These are phyloP conservation scores for Puccinia polysora DNA, from an alignment of 1,284 basidiomycete genomes.

Conservation along the genomic window DNA sequence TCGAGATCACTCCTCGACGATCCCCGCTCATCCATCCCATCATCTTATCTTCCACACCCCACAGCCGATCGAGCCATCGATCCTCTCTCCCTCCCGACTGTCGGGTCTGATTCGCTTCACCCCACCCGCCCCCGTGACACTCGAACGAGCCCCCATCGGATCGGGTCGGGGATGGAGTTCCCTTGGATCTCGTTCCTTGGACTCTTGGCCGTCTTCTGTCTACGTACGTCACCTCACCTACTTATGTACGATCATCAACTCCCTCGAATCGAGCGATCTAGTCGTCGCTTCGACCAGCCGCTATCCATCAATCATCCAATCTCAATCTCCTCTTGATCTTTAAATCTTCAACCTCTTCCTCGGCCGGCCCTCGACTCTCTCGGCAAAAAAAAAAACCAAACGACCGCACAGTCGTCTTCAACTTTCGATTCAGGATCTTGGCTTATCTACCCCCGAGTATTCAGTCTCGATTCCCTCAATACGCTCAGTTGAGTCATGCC, in stretches of 20 bases:
- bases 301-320: no score
- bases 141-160: no score
- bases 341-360: not conserved
- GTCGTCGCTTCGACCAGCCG: no score
- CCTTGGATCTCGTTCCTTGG: constrained; percentile 14
- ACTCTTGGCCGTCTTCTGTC: not conserved
- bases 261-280: no score
- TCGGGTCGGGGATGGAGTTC: constrained; percentile 9
- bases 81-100: no score
- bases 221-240: not conserved
- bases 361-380: not conserved
- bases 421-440: constrained; percentile 20
- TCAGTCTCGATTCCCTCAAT: constrained; percentile 19
- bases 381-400: not conserved
- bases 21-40: no score
- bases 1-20: no score
- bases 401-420: constrained; percentile 7
- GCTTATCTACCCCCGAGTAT: constrained; percentile 10
- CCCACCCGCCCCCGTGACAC: no score
- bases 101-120: no score
- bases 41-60: no score
- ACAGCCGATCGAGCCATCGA: no score
- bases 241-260: no score
- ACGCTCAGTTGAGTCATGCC: constrained; percentile 13
- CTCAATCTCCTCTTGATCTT: not conserved